phyloP scores from a whole-genome alignment of 768 basidiomycete genomes.

The Lyophyllum decastes region DNA sequence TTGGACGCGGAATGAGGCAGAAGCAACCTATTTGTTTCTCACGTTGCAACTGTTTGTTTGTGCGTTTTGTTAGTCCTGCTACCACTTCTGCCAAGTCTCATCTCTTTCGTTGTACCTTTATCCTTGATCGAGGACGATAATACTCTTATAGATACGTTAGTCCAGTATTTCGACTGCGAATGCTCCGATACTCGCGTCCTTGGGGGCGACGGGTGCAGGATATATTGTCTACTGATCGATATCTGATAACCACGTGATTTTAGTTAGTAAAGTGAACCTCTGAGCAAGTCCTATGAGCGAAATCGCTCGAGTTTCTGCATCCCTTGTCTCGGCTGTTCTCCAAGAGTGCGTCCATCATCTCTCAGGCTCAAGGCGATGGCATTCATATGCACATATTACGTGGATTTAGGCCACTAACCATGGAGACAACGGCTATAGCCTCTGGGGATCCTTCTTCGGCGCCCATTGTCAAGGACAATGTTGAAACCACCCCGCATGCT shows the following conservation, averaged over 20 bases:
- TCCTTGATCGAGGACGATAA: not conserved
- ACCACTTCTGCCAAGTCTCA: not conserved
- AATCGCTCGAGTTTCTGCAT: constrained; percentile 3
- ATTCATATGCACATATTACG: not conserved
- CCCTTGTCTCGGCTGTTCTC: constrained; percentile 1
- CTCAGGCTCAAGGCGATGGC: not conserved
- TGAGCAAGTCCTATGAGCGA: constrained; percentile 1
- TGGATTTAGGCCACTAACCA: not conserved
- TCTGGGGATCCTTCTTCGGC: not conserved
- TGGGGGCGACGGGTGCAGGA: too few species aligned
- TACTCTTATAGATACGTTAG: not conserved
- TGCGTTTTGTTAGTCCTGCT: not conserved
- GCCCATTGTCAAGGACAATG: not conserved
- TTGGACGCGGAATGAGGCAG: constrained; percentile 21
- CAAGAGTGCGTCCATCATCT: not conserved
- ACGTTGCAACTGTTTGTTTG: constrained; percentile 27
- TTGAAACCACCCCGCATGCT: constrained; percentile 28
- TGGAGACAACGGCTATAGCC: not conserved
- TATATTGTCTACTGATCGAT: not conserved
- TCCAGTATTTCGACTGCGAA: not conserved
- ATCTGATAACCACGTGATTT: constrained; percentile 19
- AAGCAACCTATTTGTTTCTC: constrained; percentile 22
- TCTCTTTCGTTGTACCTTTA: not conserved
- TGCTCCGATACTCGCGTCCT: too few species aligned
- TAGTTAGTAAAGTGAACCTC: not conserved